Conservation (phyloP, 2,329 filamentous ascomycete genomes). For the Ophiocordyceps camponoti-floridani region DNA sequence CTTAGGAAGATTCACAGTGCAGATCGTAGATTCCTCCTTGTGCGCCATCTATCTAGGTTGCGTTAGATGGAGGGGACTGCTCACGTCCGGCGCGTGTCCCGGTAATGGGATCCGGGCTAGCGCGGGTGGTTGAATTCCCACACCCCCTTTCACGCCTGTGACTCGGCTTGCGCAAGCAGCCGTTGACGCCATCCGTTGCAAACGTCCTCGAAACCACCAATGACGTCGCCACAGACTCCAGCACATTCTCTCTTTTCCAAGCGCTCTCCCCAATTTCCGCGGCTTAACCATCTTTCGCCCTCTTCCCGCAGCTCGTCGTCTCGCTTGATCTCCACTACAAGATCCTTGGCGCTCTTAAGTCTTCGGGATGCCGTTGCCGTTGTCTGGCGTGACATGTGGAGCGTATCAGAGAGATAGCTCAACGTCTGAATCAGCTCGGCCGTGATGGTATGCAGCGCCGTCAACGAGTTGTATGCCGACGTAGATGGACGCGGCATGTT, state of each 20-base stretch:
- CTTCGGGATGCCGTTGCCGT: constrained; percentile 66
- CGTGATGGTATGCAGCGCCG: constrained; percentile 51
- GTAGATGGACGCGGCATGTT: constrained; percentile 49
- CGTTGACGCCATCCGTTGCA: constrained; percentile 72
- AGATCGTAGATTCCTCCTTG: neutral
- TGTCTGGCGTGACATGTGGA: constrained; percentile 87
- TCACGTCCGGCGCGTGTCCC: neutral
- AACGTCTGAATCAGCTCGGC: constrained; percentile 62
- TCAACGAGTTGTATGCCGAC: constrained; percentile 45
- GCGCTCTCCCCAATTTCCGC: constrained; percentile 67
- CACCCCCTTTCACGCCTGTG: constrained; percentile 16
- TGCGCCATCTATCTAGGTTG: neutral
- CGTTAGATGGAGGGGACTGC: neutral
- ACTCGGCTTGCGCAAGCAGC: constrained; percentile 46
- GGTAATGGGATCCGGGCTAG: neutral
- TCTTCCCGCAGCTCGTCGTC: constrained; percentile 73
- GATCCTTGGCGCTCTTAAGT: constrained; percentile 64
- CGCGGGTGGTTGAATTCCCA: neutral
- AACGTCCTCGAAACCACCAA: constrained; percentile 81
- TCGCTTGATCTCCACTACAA: constrained; percentile 67
- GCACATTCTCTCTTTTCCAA: constrained; percentile 66
- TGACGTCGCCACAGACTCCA: constrained; percentile 68
- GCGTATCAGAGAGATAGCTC: constrained; percentile 71
- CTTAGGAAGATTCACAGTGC: neutral
- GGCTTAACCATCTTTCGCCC: constrained; percentile 64